Base-by-base conservation (phyloP, 2,329 filamentous ascomycete species). In the Ceratocystis variospora region DNA sequence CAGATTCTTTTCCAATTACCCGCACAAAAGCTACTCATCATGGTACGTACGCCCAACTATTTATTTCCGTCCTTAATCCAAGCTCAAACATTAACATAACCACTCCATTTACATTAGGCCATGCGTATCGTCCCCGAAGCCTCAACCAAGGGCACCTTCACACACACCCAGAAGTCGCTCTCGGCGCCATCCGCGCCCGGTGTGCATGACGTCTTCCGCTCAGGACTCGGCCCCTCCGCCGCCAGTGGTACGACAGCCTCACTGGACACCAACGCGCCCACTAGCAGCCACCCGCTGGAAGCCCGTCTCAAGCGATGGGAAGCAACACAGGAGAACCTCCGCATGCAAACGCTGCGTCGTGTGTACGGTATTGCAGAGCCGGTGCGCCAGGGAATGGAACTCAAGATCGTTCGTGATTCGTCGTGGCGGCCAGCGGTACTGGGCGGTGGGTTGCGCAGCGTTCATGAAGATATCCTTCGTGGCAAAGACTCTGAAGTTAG, bases 301-400 rank as follows among this genome's bases (percentile, higher is more conserved):
- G 81, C 89, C 65, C 91, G 94, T 69, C 88, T 99, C 68, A 84
- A 87, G 73, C 83, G 86, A 74, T 99, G 94, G 94, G 89, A 93
- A 77, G 81, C 87, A 67, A 96, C 92, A 53, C 93, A 96, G 78
- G 88, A 96, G 72, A 76, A 80, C 44, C 77, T 96, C 74, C 94
- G 95, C 78, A 94, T 96, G 89, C 86, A 92, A 78, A 82, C 86
- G 64, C 83, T 97, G 72, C 86, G 90, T 70, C 88, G 90, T 70
- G 87, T 90, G 61, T 97, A 91, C 76, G 94, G 94, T 70, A 87
- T 96, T 72, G 90, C 89, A 31, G 94, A 97, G 82, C 94, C 94
- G 2, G 86, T 97, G 72, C 86, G 91, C 67, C 85, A 93, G 65
- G 89, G 87, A 69, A 96, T 99, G 94, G 94, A 99, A 80, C 81